Conservation (phyloP, 345 rosid species). For the Laguncularia racemosa region DNA sequence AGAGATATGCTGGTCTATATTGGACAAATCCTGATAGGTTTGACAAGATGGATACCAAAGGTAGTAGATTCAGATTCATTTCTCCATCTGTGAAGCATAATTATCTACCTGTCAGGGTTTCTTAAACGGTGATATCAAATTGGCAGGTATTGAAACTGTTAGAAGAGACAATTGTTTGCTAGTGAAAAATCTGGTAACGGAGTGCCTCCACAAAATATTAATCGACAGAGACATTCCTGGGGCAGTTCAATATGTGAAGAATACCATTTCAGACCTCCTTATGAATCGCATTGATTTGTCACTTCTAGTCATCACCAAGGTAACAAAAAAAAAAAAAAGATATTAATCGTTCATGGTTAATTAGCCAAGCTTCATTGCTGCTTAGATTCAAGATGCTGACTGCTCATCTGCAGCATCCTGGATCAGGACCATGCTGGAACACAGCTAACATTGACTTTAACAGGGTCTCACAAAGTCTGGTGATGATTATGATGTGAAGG, state of each 20-base stretch:
- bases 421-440: neutral
- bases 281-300: slow-evolving; percentile 98
- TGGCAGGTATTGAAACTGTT: slow-evolving; percentile 93
- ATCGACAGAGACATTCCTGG: slow-evolving; percentile 83
- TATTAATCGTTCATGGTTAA: slow-evolving; percentile 8
- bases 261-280: slow-evolving; percentile 90
- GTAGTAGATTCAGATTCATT: slow-evolving; percentile 22
- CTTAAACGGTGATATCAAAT: slow-evolving; percentile 8
- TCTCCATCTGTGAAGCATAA: slow-evolving; percentile 9
- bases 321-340: slow-evolving; percentile 10
- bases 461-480: slow-evolving; percentile 96
- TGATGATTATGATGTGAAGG: slow-evolving; percentile 90
- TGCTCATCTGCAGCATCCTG: neutral
- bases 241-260: slow-evolving; percentile 84
- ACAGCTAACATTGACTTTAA: slow-evolving; percentile 14
- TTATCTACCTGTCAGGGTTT: slow-evolving; percentile 1
- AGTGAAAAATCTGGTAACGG: slow-evolving; percentile 87
- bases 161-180: slow-evolving; percentile 96
- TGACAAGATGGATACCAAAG: slow-evolving; percentile 98
- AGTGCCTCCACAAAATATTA: slow-evolving; percentile 87
- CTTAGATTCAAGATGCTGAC: neutral
- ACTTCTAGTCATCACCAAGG: slow-evolving; percentile 97
- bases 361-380: neutral
- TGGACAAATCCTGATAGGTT: slow-evolving; percentile 81
- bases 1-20: slow-evolving; percentile 94